These are phyloP conservation scores for Kwoniella heveanensis DNA, from an alignment of 768 basidiomycete species.

Conservation along the genomic window DNA sequence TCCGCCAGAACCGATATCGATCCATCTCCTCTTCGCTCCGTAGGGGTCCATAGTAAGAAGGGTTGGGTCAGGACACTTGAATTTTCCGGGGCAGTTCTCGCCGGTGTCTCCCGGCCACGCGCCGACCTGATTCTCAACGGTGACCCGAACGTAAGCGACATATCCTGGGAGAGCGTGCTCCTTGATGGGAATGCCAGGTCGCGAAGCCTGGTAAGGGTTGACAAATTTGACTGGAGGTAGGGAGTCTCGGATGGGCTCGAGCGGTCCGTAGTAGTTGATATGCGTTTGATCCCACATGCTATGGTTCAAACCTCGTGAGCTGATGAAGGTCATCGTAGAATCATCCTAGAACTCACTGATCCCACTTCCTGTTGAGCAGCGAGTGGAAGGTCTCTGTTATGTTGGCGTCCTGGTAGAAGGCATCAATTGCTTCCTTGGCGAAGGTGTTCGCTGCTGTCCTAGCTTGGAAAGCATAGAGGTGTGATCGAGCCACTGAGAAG, in stretches of 20 bases:
- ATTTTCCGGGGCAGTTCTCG: conserved; percentile 61
- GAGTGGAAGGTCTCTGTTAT: conserved; percentile 67
- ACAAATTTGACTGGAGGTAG: conserved; percentile 43
- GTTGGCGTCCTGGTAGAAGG: conserved; percentile 68
- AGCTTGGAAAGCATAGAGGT: conserved; percentile 67
- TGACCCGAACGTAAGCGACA: conserved; percentile 67
- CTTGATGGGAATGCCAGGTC: conserved; percentile 57
- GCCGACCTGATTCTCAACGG: conserved; percentile 65
- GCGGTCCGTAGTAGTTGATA: conserved; percentile 56
- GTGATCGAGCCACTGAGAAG: conserved; percentile 61
- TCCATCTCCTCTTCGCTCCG: conserved; percentile 63
- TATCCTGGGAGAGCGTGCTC: conserved; percentile 60
- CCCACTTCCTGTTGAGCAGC: conserved; percentile 67
- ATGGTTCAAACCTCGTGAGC: background rate
- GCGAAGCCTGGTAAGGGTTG: conserved; percentile 62
- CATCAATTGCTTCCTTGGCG: conserved; percentile 63
- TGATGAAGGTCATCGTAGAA: background rate
- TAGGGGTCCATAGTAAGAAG: conserved; percentile 64
- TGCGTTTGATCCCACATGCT: conserved; percentile 33
- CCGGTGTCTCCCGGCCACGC: conserved; percentile 73
- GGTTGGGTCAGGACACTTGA: conserved; percentile 56
- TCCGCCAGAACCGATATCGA: conserved; percentile 68
- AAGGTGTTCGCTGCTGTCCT: conserved; percentile 66
- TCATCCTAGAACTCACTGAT: conserved; percentile 56
- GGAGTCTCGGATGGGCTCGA: conserved; percentile 69